Evolutionary conservation across 176 grass and related monocot genomes (phyloP).

Genomic region (Musa troglodytarum): DNA sequence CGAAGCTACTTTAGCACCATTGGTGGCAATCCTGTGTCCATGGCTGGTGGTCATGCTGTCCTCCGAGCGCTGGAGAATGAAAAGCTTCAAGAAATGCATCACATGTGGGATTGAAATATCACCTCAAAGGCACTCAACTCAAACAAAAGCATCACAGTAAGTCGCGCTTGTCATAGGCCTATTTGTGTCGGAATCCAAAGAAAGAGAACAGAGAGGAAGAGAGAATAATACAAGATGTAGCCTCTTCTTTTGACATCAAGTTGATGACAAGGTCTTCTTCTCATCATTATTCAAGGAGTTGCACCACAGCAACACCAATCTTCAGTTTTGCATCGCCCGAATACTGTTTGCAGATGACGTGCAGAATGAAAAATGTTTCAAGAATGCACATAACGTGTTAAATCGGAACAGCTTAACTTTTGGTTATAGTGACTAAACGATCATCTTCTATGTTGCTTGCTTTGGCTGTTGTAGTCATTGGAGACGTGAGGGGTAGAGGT

Average conservation of each 20-base stretch:
- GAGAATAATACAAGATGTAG: too few species aligned
- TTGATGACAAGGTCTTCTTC: too few species aligned
- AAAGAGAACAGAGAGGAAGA: too few species aligned
- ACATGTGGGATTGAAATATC: conserved; percentile 67
- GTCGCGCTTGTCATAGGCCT: not conserved
- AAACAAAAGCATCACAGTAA: conserved; percentile 80
- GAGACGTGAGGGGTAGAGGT: conserved; percentile 82
- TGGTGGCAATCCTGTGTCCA: conserved; percentile 86
- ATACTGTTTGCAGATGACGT: too few species aligned
- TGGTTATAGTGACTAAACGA: too few species aligned
- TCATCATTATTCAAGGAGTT: too few species aligned
- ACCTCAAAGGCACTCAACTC: conserved; percentile 27
- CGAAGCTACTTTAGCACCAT: conserved; percentile 84
- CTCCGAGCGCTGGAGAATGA: conserved; percentile 88
- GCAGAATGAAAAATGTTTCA: too few species aligned
- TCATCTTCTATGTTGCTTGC: not conserved
- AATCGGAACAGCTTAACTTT: not conserved
- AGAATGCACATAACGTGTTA: too few species aligned
- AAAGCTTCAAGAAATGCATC: conserved; percentile 87
- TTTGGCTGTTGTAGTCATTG: conserved; percentile 39
- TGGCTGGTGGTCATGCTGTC: conserved; percentile 62
- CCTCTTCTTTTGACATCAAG: too few species aligned
- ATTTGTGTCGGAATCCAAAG: too few species aligned
- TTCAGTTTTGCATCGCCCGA: too few species aligned
- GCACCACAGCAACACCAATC: too few species aligned